Base-by-base conservation (phyloP, 192 early-diverging fungal species). In the Lobosporangium transversale region DNA sequence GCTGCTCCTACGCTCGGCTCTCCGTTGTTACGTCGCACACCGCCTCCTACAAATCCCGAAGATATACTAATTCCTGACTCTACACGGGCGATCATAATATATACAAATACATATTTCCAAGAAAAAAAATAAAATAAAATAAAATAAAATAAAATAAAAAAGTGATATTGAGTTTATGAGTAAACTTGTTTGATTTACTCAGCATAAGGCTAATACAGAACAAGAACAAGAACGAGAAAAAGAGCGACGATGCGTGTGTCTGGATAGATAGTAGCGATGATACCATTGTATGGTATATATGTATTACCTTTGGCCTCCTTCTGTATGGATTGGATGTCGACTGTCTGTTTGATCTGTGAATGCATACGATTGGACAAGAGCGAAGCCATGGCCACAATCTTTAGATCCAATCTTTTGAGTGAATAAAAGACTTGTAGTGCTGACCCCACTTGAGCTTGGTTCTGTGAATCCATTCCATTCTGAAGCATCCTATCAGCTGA, bases 401-500 rank as follows among this genome's bases (percentile, higher is more conserved):
- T 78, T 20, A 79, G 66, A 5, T 74, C 79, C 62, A 87, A 68
- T n/a, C 81, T 43, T 50, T 84, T 66, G 20, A 87, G 63, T 29
- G 81, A 82, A 40, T 87, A 80, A 75, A 85, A 85, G 12, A 87
- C 81, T 43, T 85, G 86, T 23, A 87, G 63, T 15, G 82, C 80
- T 23, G 81, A 66, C 26, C 83, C 81, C 31, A 87, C 84, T 31
- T 87, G 81, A 20, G 82, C 68, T 52, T 84, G 79, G 36, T 82
- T 79, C 30, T 84, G 78, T 5, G 62, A 15, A 11, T 74, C 61
- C 44, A 87, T 83, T 4, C 86, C 86, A n/a, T 85, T 66, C 24
- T 83, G 62, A 43, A 87, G 56, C 23, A 87, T 64, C 26, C 65
- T 64, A 23, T 88, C 79, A 3, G 85, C 89, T 53, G 85, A 78